Evolutionary conservation across 176 grass and related monocot species (phyloP).

Genomic region (Bolboschoenus planiculmis): DNA sequence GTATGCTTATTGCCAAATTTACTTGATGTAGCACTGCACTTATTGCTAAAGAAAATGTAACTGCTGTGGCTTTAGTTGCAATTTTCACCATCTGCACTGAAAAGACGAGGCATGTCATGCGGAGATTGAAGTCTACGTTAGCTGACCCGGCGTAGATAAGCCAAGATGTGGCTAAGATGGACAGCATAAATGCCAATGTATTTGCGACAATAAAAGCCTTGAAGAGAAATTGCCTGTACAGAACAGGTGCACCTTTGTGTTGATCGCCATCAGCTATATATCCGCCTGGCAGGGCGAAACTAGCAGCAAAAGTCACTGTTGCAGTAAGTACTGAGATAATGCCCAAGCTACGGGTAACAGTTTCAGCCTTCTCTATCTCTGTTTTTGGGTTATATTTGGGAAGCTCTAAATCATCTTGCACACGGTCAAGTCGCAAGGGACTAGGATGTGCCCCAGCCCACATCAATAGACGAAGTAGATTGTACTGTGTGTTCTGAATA

Average conservation of each 20-base stretch:
- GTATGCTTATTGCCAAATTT: not conserved
- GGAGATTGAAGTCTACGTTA: not conserved
- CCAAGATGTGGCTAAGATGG: conserved; percentile 3
- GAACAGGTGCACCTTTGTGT: not conserved
- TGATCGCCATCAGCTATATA: not conserved
- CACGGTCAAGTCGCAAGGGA: not conserved
- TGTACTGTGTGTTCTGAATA: not conserved
- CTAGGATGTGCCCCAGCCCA: conserved; percentile 9
- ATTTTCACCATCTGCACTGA: not conserved
- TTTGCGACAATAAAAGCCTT: conserved; percentile 21
- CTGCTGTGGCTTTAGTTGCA: not conserved
- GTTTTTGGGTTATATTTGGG: not conserved
- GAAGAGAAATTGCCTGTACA: not conserved
- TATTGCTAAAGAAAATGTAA: not conserved
- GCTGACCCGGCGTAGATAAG: not conserved
- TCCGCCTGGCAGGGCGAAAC: conserved; percentile 23
- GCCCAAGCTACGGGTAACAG: not conserved
- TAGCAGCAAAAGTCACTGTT: conserved; percentile 30
- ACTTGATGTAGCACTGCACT: not conserved
- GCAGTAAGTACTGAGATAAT: conserved; percentile 23
- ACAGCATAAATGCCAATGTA: not conserved
- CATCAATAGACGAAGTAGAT: not conserved
- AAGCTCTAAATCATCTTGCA: not conserved
- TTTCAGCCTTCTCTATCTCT: not conserved
- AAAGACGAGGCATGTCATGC: not conserved